These are phyloP conservation scores for Aureobasidium pullulans DNA, from an alignment of 2,329 filamentous ascomycete species.

Conservation along the genomic window DNA sequence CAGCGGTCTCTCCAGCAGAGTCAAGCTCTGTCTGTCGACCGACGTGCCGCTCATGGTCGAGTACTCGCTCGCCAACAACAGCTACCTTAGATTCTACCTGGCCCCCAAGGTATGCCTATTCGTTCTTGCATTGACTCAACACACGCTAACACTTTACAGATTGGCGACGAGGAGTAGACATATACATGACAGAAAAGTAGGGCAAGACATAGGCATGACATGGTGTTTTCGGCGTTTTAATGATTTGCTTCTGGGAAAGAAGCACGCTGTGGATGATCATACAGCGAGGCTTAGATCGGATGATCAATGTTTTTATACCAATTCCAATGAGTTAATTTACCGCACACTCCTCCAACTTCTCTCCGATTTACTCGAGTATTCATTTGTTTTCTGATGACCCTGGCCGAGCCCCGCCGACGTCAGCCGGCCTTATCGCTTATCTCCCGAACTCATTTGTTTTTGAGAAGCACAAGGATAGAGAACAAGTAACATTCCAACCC, in stretches of 20 bases:
- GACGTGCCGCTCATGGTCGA: constrained; percentile 95
- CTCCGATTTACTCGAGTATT: not conserved
- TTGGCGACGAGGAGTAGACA: constrained; percentile 57
- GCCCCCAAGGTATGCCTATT: constrained; percentile 75
- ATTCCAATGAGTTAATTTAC: not conserved
- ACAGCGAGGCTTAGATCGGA: not conserved
- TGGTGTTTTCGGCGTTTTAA: constrained; percentile 13
- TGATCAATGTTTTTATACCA: constrained; percentile 7
- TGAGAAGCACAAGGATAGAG: not conserved
- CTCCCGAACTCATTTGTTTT: not conserved
- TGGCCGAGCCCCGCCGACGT: not conserved
- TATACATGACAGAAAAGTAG: not conserved
- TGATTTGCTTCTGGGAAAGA: not conserved
- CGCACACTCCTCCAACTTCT: not conserved
- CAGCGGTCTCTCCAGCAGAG: constrained; percentile 67
- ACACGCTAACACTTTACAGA: constrained; percentile 46
- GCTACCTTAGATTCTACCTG: constrained; percentile 93
- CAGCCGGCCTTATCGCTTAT: constrained; percentile 12
- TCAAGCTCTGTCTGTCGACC: constrained; percentile 90
- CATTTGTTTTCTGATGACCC: not conserved
- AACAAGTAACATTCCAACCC: not conserved
- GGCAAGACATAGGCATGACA: constrained; percentile 7
- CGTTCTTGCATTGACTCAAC: not conserved
- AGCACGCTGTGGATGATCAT: not conserved
- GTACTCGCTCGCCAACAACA: constrained; percentile 73